A percentile compares a stretch with the other conserved stretches of the same genome.
Conservation (phyloP, 225 moss, liverwort and hornwort species). For the Takakia lepidozioides region DNA sequence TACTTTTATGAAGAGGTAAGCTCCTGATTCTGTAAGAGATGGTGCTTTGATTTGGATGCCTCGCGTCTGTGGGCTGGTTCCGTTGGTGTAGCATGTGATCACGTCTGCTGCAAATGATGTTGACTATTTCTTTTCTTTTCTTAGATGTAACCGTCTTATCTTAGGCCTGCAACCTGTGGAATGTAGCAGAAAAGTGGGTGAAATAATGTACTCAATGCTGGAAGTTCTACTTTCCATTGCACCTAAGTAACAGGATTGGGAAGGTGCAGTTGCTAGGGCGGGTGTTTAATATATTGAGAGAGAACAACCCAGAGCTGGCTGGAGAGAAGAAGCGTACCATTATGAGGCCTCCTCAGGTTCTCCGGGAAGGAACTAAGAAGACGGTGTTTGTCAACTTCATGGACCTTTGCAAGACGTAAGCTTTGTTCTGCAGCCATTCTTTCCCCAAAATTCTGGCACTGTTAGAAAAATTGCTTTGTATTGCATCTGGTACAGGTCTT, state of each 20-base stretch:
- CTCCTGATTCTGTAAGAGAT: no score
- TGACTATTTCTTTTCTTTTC: no score
- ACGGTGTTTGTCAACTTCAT: slow-evolving; percentile 93
- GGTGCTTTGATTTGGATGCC: no score
- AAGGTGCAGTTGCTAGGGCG: slow-evolving; percentile 64
- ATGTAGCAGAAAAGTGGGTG: no score
- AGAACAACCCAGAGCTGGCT: slow-evolving; percentile 89
- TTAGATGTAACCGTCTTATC: no score
- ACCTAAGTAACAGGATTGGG: neutral
- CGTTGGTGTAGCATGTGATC: no score
- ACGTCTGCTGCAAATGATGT: no score
- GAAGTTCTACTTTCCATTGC: neutral
- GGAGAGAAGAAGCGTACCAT: slow-evolving; percentile 82
- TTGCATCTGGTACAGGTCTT: no score
- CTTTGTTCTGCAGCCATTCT: neutral
- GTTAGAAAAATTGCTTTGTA: no score
- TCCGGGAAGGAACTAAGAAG: slow-evolving; percentile 89
- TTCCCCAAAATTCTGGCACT: neutral
- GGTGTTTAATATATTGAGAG: slow-evolving; percentile 80
- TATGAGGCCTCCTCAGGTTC: slow-evolving; percentile 91
- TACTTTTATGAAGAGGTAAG: slow-evolving; percentile 75
- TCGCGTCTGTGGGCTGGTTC: no score
- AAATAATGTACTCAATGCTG: neutral
- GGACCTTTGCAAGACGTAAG: slow-evolving; percentile 91
- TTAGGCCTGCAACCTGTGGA: no score